Evolutionary conservation across 192 early-diverging fungal species (phyloP).

Genomic region (Mycoemilia scoparia): DNA sequence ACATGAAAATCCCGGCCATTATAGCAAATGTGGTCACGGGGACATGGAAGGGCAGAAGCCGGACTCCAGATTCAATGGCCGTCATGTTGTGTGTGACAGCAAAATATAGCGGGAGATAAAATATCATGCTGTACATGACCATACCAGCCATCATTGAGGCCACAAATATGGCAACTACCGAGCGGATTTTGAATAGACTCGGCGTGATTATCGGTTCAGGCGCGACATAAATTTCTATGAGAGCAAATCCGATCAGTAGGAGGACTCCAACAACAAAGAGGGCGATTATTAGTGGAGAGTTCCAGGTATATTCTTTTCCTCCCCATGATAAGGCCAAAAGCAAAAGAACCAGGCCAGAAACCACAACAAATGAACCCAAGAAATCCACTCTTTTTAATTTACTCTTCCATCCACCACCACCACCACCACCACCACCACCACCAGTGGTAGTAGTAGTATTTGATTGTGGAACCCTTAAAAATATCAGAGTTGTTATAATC

Average conservation of each 20-base stretch:
- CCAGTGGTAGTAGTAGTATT: slow-evolving; percentile 11
- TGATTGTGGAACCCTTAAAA: slow-evolving; percentile 37
- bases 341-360: slow-evolving; percentile 34
- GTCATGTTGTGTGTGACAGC: slow-evolving; percentile 13
- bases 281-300: slow-evolving; percentile 27
- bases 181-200: slow-evolving; percentile 11
- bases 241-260: slow-evolving; percentile 31
- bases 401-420: too few relatives aligned
- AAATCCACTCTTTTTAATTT: slow-evolving; percentile 47
- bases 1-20: slow-evolving; percentile 38
- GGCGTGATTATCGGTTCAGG: slow-evolving; percentile 53
- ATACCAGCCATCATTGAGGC: slow-evolving; percentile 13
- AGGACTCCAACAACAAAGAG: slow-evolving; percentile 24
- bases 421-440: slow-evolving; percentile 28
- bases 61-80: slow-evolving; percentile 50
- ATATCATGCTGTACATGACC: slow-evolving; percentile 8
- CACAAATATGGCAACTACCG: slow-evolving; percentile 4
- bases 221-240: slow-evolving; percentile 39
- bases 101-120: slow-evolving; percentile 18
- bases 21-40: slow-evolving; percentile 44
- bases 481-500: slow-evolving; percentile 29
- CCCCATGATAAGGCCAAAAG: slow-evolving; percentile 57
- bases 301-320: slow-evolving; percentile 51
- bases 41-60: slow-evolving; percentile 57
- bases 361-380: slow-evolving; percentile 33